Conservation (phyloP, 2,329 filamentous ascomycete genomes). For the Calonectria pauciramosa region DNA sequence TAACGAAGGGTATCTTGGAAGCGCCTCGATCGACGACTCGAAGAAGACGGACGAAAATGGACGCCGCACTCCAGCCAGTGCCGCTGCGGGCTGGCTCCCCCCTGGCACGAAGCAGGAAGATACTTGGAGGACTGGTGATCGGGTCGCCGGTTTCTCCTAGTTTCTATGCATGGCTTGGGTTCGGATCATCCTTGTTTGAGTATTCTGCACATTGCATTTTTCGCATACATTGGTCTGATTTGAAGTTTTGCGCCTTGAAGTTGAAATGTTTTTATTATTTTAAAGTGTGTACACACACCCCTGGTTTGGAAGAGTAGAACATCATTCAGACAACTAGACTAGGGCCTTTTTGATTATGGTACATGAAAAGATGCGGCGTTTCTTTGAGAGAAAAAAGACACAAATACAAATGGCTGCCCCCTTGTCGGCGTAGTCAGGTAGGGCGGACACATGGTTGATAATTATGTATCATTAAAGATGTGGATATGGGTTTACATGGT, state of each 20-base stretch:
- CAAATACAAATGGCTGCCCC: not conserved
- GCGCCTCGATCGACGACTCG: slow-evolving; percentile 57
- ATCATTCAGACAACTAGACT: slow-evolving; percentile 2
- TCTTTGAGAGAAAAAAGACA: slow-evolving; percentile 4
- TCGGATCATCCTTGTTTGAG: not conserved
- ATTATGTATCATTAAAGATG: slow-evolving; percentile 39
- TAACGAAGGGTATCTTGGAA: slow-evolving; percentile 60
- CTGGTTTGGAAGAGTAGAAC: not conserved
- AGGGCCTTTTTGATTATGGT: not conserved
- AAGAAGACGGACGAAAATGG: slow-evolving; percentile 70
- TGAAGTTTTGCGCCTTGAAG: slow-evolving; percentile 8
- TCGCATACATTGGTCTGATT: not conserved
- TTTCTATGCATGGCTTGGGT: slow-evolving; percentile 20
- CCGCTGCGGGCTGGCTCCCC: slow-evolving; percentile 72
- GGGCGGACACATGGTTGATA: not conserved
- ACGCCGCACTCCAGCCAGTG: slow-evolving; percentile 58
- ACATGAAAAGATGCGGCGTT: slow-evolving; percentile 8
- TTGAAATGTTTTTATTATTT: slow-evolving; percentile 26
- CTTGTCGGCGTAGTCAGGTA: not conserved
- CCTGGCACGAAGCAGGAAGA: slow-evolving; percentile 89
- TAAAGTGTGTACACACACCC: not conserved
- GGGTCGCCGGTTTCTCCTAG: slow-evolving; percentile 43
- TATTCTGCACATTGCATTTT: slow-evolving; percentile 17
- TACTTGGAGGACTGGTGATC: slow-evolving; percentile 74
- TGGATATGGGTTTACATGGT: slow-evolving; percentile 34